Base-by-base conservation (phyloP, 2,329 filamentous ascomycete species). In the Paecilomyces variotii region DNA sequence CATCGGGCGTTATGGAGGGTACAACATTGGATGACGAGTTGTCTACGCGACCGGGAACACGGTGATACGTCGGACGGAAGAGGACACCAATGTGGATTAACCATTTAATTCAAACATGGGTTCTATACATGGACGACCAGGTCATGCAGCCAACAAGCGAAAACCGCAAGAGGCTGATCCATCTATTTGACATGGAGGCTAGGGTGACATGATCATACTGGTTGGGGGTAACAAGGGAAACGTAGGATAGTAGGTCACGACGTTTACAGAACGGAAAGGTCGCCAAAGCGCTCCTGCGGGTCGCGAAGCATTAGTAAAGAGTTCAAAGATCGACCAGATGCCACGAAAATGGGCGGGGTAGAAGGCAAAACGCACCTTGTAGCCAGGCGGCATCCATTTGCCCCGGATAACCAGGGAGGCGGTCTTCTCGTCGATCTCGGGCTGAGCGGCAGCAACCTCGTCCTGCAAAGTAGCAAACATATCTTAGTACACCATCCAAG, bases 351-450 rank as follows among this genome's bases (percentile, higher is more conserved):
- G n/a, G 30, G 26, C 6, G 35, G 53, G 34, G 5, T 0, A 6
- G 30, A 28, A n/a, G 32, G 12, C 27, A 30, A 6, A 53, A 79
- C 87, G 70, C 82, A 93, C 93, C 91, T 97, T 96, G 89, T 99
- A 99, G 76, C 94, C 94, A 64, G 94, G 92, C 74, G 96, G 92
- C 82, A 87, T 85, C 94, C 94, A 99, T 86, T 91, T 90, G 78
- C 93, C 93, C 88, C 95, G 97, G 78, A 90, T 90, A 66, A 99
- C 92, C 76, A 99, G 86, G 81, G 94, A 87, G 71, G 87, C 81
- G 70, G 93, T 96, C 85, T 95, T 95, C 86, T 96, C 87, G 81
- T 97, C 93, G 78, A 99, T 97, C 68, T 96, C 93, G 70, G 94
- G 92, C 78, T 92, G 90, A 70, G 93, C 94, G 68, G 90, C 86